phyloP scores from a whole-genome alignment of 1,284 basidiomycete genomes.

The Afroboletus lepidellus region DNA sequence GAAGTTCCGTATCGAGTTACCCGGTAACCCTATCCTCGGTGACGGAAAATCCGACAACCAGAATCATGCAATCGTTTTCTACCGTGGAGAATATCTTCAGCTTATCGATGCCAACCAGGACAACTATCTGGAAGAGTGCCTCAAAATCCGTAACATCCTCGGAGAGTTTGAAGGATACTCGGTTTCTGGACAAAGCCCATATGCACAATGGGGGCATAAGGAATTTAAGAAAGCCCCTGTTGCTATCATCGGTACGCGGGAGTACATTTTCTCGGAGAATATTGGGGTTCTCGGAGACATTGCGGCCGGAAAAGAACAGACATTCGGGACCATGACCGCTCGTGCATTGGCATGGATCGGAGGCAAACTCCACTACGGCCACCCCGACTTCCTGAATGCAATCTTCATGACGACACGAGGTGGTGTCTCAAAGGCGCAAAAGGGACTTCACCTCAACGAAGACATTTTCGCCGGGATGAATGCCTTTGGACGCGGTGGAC shows the following conservation, averaged over 20 bases:
- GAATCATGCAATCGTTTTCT: slow-evolving; percentile 99
- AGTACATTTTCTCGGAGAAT: slow-evolving; percentile 99
- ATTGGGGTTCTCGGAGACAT: slow-evolving; percentile 99
- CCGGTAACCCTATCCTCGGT: slow-evolving; percentile 97
- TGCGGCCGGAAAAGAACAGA: slow-evolving; percentile 99
- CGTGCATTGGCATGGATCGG: slow-evolving; percentile 96
- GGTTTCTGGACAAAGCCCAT: slow-evolving; percentile 86
- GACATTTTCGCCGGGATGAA: slow-evolving; percentile 99
- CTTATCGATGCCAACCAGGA: slow-evolving; percentile 99
- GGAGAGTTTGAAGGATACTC: slow-evolving; percentile 97
- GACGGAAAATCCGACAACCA: slow-evolving; percentile 99
- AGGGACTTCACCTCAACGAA: slow-evolving; percentile 97
- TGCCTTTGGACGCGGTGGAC: slow-evolving; percentile 95
- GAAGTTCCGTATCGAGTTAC: slow-evolving; percentile 99
- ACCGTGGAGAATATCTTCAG: slow-evolving; percentile 98
- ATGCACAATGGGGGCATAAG: slow-evolving; percentile 83
- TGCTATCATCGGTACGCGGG: slow-evolving; percentile 96
- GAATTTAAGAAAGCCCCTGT: slow-evolving; percentile 90
- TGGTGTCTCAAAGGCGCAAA: slow-evolving; percentile 98
- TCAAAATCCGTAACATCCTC: slow-evolving; percentile 97
- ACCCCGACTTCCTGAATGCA: slow-evolving; percentile 98
- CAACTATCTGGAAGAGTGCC: slow-evolving; percentile 99
- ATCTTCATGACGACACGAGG: slow-evolving; percentile 98
- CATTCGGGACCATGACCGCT: slow-evolving; percentile 96
- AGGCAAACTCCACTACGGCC: slow-evolving; percentile 98